Conservation (phyloP, 2,329 filamentous ascomycete species). For the Pleomassaria siparia region DNA sequence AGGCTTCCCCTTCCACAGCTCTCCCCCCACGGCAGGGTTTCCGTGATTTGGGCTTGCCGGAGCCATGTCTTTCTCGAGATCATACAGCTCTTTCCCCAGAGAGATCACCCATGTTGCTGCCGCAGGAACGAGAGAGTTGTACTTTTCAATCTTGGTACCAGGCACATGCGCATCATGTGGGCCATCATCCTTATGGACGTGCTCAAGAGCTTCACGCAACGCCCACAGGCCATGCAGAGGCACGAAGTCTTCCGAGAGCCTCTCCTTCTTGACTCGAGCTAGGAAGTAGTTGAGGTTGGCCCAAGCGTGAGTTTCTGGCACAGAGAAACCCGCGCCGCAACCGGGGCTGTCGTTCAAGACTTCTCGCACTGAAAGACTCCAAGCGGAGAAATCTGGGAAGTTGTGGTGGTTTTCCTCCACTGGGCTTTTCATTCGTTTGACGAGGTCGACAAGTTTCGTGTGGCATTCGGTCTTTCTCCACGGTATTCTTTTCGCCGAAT, state of each 20-base stretch:
- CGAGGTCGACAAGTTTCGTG: slow-evolving; percentile 20
- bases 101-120: slow-evolving; percentile 33
- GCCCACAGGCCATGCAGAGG: slow-evolving; percentile 29
- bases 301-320: slow-evolving; percentile 30
- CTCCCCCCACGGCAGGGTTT: slow-evolving; percentile 31
- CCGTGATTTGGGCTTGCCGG: slow-evolving; percentile 27
- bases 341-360: slow-evolving; percentile 33
- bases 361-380: slow-evolving; percentile 29
- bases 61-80: slow-evolving; percentile 29
- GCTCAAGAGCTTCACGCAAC: slow-evolving; percentile 33
- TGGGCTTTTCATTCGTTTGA: slow-evolving; percentile 28
- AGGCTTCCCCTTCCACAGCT: slow-evolving; percentile 31
- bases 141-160: slow-evolving; percentile 21
- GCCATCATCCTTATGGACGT: slow-evolving; percentile 16
- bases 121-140: slow-evolving; percentile 30
- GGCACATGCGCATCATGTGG: slow-evolving; percentile 5
- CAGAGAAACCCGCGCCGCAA: slow-evolving; percentile 14
- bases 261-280: slow-evolving; percentile 22
- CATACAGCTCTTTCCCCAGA: slow-evolving; percentile 22
- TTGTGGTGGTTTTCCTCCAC: background rate
- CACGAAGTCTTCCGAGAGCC: slow-evolving; percentile 13
- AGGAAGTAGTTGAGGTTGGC: slow-evolving; percentile 37
- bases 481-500: slow-evolving; percentile 28
- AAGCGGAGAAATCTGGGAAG: slow-evolving; percentile 22
- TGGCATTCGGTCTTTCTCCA: slow-evolving; percentile 17